Percentiles rank a stretch among this genome's conserved stretches.
Evolutionary conservation across 768 basidiomycete species (phyloP).

Genomic region (Thelephora aurantiotincta): DNA sequence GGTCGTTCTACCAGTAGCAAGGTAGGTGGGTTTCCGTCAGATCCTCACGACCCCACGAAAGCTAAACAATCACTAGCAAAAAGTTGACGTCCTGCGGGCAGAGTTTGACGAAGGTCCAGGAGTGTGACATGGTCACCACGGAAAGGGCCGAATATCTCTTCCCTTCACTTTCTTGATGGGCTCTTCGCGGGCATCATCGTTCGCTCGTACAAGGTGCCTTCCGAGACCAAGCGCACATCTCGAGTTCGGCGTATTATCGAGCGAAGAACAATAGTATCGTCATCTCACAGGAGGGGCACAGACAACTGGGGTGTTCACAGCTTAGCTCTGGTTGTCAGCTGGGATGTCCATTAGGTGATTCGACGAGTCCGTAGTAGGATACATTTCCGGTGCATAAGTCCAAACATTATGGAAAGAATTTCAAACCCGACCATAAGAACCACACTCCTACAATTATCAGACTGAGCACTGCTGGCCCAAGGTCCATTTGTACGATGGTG

Average conservation of each 20-base stretch:
- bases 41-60: not conserved
- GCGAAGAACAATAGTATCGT: slow-evolving; percentile 31
- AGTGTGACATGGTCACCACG: slow-evolving; percentile 17
- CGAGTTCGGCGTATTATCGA: slow-evolving; percentile 63
- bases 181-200: not conserved
- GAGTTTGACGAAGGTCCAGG: slow-evolving; percentile 55
- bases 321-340: not conserved
- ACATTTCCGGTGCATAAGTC: not conserved
- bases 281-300: not conserved
- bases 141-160: no score
- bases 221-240: slow-evolving; percentile 43
- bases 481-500: slow-evolving; percentile 51
- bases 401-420: slow-evolving; percentile 14
- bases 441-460: slow-evolving; percentile 39
- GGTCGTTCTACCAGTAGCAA: slow-evolving; percentile 53
- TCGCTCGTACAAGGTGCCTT: slow-evolving; percentile 70
- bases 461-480: slow-evolving; percentile 45
- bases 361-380: not conserved
- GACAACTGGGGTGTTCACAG: not conserved
- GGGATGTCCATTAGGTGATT: not conserved
- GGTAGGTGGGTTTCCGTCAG: slow-evolving; percentile 23
- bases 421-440: slow-evolving; percentile 49
- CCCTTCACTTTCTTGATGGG: not conserved
- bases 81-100: slow-evolving; percentile 44
- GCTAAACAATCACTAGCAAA: slow-evolving; percentile 24